phyloP scores from a whole-genome alignment of 2,329 filamentous ascomycete genomes.

The Trichoderma simmonsii region DNA sequence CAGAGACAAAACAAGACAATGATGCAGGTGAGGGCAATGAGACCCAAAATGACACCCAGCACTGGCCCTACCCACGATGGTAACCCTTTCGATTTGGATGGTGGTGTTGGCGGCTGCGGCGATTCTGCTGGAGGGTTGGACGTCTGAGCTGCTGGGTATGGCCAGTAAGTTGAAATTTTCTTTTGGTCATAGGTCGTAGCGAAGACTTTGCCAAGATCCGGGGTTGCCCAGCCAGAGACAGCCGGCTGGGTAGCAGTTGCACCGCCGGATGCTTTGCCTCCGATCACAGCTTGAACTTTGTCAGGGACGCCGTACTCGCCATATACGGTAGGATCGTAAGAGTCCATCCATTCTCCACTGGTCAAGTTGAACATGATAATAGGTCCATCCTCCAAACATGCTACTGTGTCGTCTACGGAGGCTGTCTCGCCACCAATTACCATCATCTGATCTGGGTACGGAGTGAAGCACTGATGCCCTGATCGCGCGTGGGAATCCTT shows the following conservation, averaged over 20 bases:
- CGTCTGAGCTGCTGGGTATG: slow-evolving; percentile 45
- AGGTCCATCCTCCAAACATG: slow-evolving; percentile 51
- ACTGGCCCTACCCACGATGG: slow-evolving; percentile 60
- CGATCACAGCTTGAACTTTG: slow-evolving; percentile 61
- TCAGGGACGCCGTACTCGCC: slow-evolving; percentile 67
- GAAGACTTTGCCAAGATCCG: slow-evolving; percentile 53
- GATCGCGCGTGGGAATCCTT: slow-evolving; percentile 56
- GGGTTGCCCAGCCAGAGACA: slow-evolving; percentile 53
- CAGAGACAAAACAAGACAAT: slow-evolving; percentile 52
- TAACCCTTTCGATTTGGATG: slow-evolving; percentile 33
- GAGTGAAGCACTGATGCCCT: slow-evolving; percentile 71
- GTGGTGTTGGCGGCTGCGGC: slow-evolving; percentile 22
- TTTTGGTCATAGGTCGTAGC: slow-evolving; percentile 50
- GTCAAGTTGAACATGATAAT: slow-evolving; percentile 72
- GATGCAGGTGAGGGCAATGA: slow-evolving; percentile 53
- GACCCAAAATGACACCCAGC: slow-evolving; percentile 57
- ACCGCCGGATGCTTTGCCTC: slow-evolving; percentile 62
- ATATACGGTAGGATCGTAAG: slow-evolving; percentile 64
- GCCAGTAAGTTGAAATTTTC: slow-evolving; percentile 59
- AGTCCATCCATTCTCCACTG: slow-evolving; percentile 63
- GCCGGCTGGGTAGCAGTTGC: slow-evolving; percentile 67
- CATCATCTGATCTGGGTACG: slow-evolving; percentile 79
- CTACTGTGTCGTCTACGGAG: slow-evolving; percentile 21
- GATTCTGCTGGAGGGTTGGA: slow-evolving; percentile 19
- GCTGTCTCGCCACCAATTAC: slow-evolving; percentile 65